These are phyloP conservation scores for Tuber borchii DNA, from an alignment of 495 filamentous ascomycete genomes.

Conservation along the genomic window DNA sequence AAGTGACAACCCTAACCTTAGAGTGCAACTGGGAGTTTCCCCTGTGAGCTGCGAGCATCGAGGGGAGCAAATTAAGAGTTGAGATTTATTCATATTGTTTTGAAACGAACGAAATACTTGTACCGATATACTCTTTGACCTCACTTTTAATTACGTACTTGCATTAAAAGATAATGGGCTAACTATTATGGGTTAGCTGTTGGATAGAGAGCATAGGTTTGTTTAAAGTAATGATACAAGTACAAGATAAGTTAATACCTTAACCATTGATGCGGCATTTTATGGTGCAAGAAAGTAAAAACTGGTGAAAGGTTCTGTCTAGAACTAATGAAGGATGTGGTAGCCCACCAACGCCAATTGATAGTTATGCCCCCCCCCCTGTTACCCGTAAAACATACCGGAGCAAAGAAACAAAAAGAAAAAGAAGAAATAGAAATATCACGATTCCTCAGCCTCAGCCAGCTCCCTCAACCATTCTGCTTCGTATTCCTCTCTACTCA, in stretches of 20 bases:
- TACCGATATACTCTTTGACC: background rate
- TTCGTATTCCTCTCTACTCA: slow-evolving; percentile 43
- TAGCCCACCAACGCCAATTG: background rate
- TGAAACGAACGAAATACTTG: background rate
- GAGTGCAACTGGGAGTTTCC: background rate
- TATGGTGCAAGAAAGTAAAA: background rate
- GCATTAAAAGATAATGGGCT: background rate
- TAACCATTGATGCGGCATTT: background rate
- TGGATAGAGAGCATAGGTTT: background rate
- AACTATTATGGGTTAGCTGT: background rate
- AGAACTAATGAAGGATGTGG: background rate
- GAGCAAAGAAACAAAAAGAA: background rate
- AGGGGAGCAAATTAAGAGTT: background rate
- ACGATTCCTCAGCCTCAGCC: slow-evolving; percentile 28
- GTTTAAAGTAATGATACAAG: background rate
- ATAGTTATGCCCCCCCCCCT: background rate
- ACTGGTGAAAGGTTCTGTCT: background rate
- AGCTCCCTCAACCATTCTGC: slow-evolving; percentile 34
- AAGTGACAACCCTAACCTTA: slow-evolving; percentile 25
- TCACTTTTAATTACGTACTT: background rate
- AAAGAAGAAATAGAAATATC: background rate
- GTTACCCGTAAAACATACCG: background rate
- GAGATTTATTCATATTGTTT: background rate
- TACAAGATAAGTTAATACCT: background rate
- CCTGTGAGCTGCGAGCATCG: background rate